phyloP scores from a whole-genome alignment of 2,329 filamentous ascomycete species.

The Cercospora citrullina region DNA sequence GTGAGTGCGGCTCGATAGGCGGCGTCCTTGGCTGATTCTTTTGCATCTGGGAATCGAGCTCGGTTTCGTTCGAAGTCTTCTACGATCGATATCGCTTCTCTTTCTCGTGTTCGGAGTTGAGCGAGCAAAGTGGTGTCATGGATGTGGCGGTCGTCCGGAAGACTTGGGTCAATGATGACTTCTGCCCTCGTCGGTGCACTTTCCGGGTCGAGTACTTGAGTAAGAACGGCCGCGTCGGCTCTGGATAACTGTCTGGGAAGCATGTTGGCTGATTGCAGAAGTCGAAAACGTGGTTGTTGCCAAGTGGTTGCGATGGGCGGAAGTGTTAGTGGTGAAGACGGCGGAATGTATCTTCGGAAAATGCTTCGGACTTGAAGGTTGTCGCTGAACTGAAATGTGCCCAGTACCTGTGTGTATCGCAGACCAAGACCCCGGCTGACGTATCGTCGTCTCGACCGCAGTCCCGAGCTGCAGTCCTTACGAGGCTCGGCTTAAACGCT shows the following conservation, averaged over 20 bases:
- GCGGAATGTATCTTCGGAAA: neutral
- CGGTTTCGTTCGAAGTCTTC: conserved; percentile 27
- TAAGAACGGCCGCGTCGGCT: conserved; percentile 52
- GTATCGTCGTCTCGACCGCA: neutral
- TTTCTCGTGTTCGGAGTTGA: conserved; percentile 28
- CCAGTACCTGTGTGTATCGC: neutral
- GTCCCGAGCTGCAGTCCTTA: neutral
- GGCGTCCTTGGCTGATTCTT: conserved; percentile 20
- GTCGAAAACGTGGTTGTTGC: neutral
- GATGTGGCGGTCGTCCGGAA: conserved; percentile 32
- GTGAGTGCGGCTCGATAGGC: conserved; percentile 31
- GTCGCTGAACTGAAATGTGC: neutral
- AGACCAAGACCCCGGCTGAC: conserved; percentile 7
- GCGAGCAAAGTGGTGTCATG: conserved; percentile 19
- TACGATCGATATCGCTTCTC: conserved; percentile 32
- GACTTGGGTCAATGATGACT: conserved; percentile 29
- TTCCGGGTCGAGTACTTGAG: conserved; percentile 37
- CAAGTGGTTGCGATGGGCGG: neutral
- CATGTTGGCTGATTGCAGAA: conserved; percentile 8
- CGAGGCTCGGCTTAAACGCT: conserved; percentile 7
- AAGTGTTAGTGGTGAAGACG: neutral
- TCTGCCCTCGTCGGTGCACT: conserved; percentile 29
- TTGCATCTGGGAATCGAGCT: conserved; percentile 11
- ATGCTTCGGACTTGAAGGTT: neutral
- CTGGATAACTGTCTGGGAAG: conserved; percentile 26